Base-by-base conservation (phyloP, 306 rosid species). In the Senna tora region DNA sequence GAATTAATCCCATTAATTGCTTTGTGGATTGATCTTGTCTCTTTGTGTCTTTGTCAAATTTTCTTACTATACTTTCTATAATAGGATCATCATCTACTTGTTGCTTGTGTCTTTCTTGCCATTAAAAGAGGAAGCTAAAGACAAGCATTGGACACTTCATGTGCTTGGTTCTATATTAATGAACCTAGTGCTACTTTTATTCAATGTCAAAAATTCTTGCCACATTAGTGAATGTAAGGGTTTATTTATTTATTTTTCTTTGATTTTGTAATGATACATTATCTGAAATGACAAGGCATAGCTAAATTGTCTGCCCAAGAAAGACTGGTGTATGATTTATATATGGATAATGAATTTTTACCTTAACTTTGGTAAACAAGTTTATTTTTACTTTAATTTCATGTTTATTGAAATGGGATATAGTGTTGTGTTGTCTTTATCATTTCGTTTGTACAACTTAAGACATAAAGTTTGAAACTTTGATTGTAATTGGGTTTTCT, bases 11-110 rank as follows among this genome's bases (percentile, higher is more conserved):
- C 82, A 41, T 68, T 57, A 13, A 45, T 57, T 81, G 59, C 60
- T 22, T 66, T 71, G 53, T 60, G 46, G 46, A 59, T 62, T 69
- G 41, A 72, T 73, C 76, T 75, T 75, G 72, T 54, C 43, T n/a
- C 69, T 71, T 42, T 64, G 68, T 57, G 59, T 49, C 41, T 50
- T 47, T 55, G 17, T 47, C 74, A 41, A 73, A 11, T 52, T 62
- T 72, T 60, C 69, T 28, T 46, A 15, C n/a, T 17, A n/a, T 17
- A 38, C 69, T 73, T 76, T 67, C 65, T 46, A 7, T 43, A 70
- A 72, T 72, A 9, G 47, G 73, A 81, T 71, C 62, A 63, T 52
- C 10, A 63, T 52, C 15, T 68, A 56, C 51, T 67, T 51, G 60
- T 56, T 2, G 13, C 28, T 8, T 36, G 50, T 78, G 58, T 32